Evolutionary conservation across 1,284 basidiomycete genomes (phyloP), one percentile per base, ranked within the genome.

Genomic region (Trametes sp.): DNA sequence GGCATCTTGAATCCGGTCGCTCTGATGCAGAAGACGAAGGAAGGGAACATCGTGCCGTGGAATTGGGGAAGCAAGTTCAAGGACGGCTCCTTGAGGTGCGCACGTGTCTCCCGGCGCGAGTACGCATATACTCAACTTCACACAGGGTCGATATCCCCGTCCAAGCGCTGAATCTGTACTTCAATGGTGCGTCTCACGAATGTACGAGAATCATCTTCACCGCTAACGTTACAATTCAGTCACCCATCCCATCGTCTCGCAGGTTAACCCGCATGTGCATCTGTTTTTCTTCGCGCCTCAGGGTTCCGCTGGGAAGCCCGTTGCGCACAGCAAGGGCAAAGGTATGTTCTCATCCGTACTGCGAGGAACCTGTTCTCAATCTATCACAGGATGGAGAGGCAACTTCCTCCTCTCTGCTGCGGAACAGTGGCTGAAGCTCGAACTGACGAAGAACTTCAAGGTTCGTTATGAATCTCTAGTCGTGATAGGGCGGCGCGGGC

Each of bases 181-280:
- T 96, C 81, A 96, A 96, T 75, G 92, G 91, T 87, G 49, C 16
- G 57, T 4, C 8, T 8, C 16, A 11, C 16, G 52, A 53, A n/a
- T 38, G 44, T 64, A 21, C 59, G 42, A 61, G 24, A 8, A 38
- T 41, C 6, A 57, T 58, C 61, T 9, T 35, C 44, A 45, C 57
- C 14, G 48, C 38, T 49, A 23, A 26, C 35, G 5, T 24, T 70
- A 74, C 38, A 4, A 31, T 16, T 69, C 68, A 95, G 96, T 98
- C 63, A 98, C 96, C 66, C 92, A 98, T 75, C 93, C 95, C 1
- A 92, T 98, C 52, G 97, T 99, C 36, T 96, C 94, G 0, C 96
- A 96, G 79, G 96, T 94, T 31, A 99, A 98, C 72, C 97, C 96
- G 0, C 98, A 99, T 75, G 95, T 99, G 13, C 97, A 98, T 76